phyloP scores from a whole-genome alignment of 495 filamentous ascomycete species.

The Aspergillus kassunensis region DNA sequence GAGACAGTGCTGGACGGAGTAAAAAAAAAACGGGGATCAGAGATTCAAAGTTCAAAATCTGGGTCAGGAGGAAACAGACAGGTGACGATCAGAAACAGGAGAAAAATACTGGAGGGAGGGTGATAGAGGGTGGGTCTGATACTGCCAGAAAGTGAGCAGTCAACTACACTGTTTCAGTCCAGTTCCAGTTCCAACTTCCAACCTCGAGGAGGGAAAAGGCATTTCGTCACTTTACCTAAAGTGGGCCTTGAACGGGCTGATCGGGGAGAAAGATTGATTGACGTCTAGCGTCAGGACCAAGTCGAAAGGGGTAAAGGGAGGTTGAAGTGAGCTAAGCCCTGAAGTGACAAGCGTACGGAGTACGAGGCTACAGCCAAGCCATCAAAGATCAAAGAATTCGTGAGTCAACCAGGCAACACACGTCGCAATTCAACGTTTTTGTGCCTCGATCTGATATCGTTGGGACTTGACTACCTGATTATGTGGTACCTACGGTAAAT shows the following conservation, averaged over 20 bases:
- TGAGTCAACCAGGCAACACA: no score
- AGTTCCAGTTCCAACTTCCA: not conserved
- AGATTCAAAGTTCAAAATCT: not conserved
- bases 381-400: no score
- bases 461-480: not conserved
- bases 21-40: not conserved
- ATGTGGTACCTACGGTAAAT: not conserved
- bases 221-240: constrained; percentile 16
- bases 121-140: constrained; percentile 15
- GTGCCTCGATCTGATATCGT: constrained; percentile 1
- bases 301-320: constrained; percentile 12
- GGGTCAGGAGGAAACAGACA: constrained; percentile 9
- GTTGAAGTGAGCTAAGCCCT: no score
- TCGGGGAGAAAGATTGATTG: constrained; percentile 22
- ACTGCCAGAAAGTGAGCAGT: constrained; percentile 19
- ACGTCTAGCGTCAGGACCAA: constrained; percentile 17
- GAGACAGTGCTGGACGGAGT: not conserved
- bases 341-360: no score
- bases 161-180: constrained; percentile 10
- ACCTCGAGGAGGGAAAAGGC: constrained; percentile 13
- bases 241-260: constrained; percentile 22
- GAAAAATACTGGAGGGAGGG: not conserved
- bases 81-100: constrained; percentile 16
- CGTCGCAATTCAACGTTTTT: not conserved
- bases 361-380: no score